Evolutionary conservation across 2,329 filamentous ascomycete genomes (phyloP), one percentile per base, ranked within the genome.

Genomic region (Aureobasidium mangrovei): DNA sequence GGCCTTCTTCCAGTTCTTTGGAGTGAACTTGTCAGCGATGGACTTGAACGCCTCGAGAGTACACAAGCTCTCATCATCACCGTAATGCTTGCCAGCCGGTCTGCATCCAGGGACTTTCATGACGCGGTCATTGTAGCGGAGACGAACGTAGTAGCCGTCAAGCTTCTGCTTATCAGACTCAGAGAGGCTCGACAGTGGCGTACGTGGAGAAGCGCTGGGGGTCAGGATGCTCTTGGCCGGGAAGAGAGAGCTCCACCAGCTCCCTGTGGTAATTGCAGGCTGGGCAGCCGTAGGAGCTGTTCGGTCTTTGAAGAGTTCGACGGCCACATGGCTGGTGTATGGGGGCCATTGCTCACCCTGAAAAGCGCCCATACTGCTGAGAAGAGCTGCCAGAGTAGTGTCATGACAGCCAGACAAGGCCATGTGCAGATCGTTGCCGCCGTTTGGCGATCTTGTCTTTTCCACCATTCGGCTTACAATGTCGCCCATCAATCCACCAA

Each of bases 41-140:
- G 81, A 75, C 70, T 97, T 97, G 77, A 98, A 98, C 0, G 91
- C 89, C 55, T 86, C 84, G 63, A 98, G 70, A 0, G 91, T 97
- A 71, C 93, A 98, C 64, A 97, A 91, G 28, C 82, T 87, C 61
- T 90, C 84, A 62, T 97, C 87, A 0, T 89, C 89, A 1, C 88
- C 81, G 2, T 95, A 76, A 70, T 98, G 93, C 57, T 91, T 94
- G 5, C 89, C 88, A 0, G 76, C 70, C 7, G 77, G 71, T 60
- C 79, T 82, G 69, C 93, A 98, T 2, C 88, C 91, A 0, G 91
- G 91, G 18, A 98, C 77, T 10, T 78, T 81, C 65, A 97, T 81
- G 3, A 89, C 80, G 52, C 79, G 77, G 67, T 97, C 93, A 63
- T 98, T 98, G 70, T 95, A 98, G 48, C 91, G 81, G 56, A 98